These are phyloP conservation scores for Alternaria sp. DNA, from an alignment of 2,329 filamentous ascomycete species.

Conservation along the genomic window DNA sequence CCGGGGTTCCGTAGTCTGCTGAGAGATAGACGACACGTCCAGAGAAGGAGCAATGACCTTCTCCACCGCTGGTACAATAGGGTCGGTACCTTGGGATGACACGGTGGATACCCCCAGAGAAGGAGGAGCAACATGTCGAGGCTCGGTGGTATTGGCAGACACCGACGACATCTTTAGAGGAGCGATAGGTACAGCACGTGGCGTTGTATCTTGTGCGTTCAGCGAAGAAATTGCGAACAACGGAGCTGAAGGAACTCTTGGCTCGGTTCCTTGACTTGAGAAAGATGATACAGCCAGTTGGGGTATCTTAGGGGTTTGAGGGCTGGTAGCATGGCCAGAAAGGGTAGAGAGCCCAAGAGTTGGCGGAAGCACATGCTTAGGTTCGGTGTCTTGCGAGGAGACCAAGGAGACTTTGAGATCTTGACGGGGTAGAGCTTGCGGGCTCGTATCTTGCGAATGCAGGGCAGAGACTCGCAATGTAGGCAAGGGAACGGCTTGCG, in stretches of 20 bases:
- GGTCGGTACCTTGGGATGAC: constrained; percentile 37
- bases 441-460: constrained; percentile 38
- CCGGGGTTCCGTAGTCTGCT: constrained; percentile 39
- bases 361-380: constrained; percentile 25
- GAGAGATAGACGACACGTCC: constrained; percentile 37
- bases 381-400: constrained; percentile 33
- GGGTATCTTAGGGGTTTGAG: constrained; percentile 25
- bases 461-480: constrained; percentile 38
- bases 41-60: constrained; percentile 40
- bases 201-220: constrained; percentile 34
- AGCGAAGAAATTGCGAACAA: constrained; percentile 31
- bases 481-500: constrained; percentile 28
- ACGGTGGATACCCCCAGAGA: constrained; percentile 32
- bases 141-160: constrained; percentile 38
- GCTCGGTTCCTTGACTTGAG: constrained; percentile 36
- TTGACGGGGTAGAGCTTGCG: constrained; percentile 25
- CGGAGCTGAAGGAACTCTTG: constrained; percentile 23
- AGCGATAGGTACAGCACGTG: constrained; percentile 21
- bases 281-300: constrained; percentile 29
- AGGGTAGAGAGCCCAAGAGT: constrained; percentile 38
- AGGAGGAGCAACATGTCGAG: constrained; percentile 23
- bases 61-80: constrained; percentile 38
- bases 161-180: constrained; percentile 35
- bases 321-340: constrained; percentile 38
- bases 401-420: constrained; percentile 36